Evolutionary conservation across 805 yeast genomes (phyloP), one percentile per base, ranked within the genome.

Genomic region (Candida piceae): DNA sequence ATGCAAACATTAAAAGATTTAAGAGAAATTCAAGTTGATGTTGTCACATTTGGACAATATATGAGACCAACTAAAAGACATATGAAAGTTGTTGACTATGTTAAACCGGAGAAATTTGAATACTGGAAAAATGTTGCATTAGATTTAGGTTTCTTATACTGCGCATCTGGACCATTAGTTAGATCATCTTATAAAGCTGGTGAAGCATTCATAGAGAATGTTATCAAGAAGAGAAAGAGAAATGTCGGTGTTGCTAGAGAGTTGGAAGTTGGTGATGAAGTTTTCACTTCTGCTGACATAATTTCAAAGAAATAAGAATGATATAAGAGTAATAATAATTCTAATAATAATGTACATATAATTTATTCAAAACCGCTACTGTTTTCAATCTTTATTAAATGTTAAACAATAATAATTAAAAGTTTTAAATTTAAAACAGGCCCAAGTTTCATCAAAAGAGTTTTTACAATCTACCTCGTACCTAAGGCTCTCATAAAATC

Each of bases 61-160:
- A 93, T 93, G 97, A 76, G 98, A 59, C 99, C 99, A 31, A 93
- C 99, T 2, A 93, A 85, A 64, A 80, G 98, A 56, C 99, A 93
- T 62, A 88, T 93, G 94, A 89, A 89, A 66, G 99, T 93, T 29
- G 96, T 86, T 9, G 97, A 90, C 50, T 93, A 93, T 53, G 77
- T 93, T 15, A 83, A 78, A 18, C 99, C 99, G 3, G 96, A 85
- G 49, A 88, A 87, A 60, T 93, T 93, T 58, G 95, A 89, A 42
- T 72, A 82, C 58, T 93, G 98, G 98, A 87, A 80, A 53, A 78
- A 83, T 39, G 73, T 70, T 8, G 97, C 98, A 0, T 60, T 82
- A 45, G 86, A 84, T 29, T 64, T 90, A 74, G 98, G 98, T 1
- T 93, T 93, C 72, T 66, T 88, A 34, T 90, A 93, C 58, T 94